These are phyloP conservation scores for Chaetothyriales sp. DNA, from an alignment of 2,329 filamentous ascomycete species.

Conservation along the genomic window DNA sequence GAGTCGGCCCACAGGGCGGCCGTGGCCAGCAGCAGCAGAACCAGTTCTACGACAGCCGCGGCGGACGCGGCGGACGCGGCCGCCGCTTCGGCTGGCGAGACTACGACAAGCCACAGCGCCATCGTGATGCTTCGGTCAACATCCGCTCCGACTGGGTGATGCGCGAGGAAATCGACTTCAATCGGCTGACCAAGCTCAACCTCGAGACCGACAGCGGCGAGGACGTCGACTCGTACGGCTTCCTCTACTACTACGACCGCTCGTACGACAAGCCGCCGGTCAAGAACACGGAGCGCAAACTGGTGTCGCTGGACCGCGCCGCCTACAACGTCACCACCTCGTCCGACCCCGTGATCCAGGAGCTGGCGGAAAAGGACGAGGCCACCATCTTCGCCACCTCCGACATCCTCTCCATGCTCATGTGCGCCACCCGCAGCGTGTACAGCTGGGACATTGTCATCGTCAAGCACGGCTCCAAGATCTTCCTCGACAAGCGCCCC, in stretches of 20 bases:
- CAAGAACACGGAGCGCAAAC: conserved; percentile 72
- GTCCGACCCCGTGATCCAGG: conserved; percentile 90
- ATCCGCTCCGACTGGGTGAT: conserved; percentile 93
- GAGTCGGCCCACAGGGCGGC: conserved; percentile 50
- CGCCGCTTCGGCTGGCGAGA: conserved; percentile 97
- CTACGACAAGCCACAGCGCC: conserved; percentile 93
- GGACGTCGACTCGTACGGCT: conserved; percentile 88
- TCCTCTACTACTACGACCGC: conserved; percentile 97
- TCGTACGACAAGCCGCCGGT: conserved; percentile 86
- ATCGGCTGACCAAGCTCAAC: conserved; percentile 87
- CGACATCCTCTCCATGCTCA: conserved; percentile 95
- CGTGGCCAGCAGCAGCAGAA: conserved; percentile 52
- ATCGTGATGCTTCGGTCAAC: conserved; percentile 89
- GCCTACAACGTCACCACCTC: conserved; percentile 98
- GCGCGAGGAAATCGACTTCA: conserved; percentile 97
- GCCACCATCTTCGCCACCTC: conserved; percentile 95
- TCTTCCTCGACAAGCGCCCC: conserved; percentile 97
- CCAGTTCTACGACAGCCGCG: conserved; percentile 55
- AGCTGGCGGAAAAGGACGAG: conserved; percentile 88
- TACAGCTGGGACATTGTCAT: conserved; percentile 99
- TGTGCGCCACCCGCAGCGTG: conserved; percentile 92
- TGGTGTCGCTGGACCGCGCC: conserved; percentile 65
- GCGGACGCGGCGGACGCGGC: conserved; percentile 56
- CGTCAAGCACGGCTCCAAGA: conserved; percentile 81
- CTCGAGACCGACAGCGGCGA: conserved; percentile 89